Evolutionary conservation across 1,139 yeast genomes (phyloP), one percentile per base, ranked within the genome.

Genomic region (Suhomyces panamericanus): DNA sequence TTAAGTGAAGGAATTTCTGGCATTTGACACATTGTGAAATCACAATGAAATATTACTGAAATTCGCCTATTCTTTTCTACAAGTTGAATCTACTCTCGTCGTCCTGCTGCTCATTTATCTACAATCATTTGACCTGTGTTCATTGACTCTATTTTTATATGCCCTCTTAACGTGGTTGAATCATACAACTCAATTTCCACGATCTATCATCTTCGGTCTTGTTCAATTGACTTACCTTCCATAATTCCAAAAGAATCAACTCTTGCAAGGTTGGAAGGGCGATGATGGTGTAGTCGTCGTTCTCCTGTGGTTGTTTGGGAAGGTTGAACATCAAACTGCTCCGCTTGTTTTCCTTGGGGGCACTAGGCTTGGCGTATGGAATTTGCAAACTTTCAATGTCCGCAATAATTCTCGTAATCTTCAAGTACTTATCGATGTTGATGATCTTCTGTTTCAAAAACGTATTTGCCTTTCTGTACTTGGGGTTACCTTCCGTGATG

Each of bases 401-500:
- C n/a, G 91, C 83, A 43, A 90, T 77, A 37, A 87, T 78, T 49
- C 83, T 74, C 3, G 96, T 82, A 37, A 85, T 77, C 58, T 86
- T 86, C 63, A 79, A 75, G 62, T 86, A 87, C 58, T 91, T 87
- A 61, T 89, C 96, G 54, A 89, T 81, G 60, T 91, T 90, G 58
- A 91, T 82, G 53, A 84, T 74, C 52, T 78, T 78, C 52, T 78
- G 80, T 53, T 72, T 75, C 56, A 77, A 74, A 56, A 84, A 83
- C 12, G 81, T 73, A 44, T 80, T 75, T 22, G 83, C 83, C 49
- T 75, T 78, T 58, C 90, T 71, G 58, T 76, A 80, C 54, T 78
- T 84, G 31, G 89, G 79, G 61, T 89, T 90, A 15, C 97, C 97
- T 57, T 91, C 98, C 40, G 84, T 82, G 22, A 89, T 83, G 66